Base-by-base conservation (phyloP, 768 basidiomycete species). In the Cubamyces lactineus region DNA sequence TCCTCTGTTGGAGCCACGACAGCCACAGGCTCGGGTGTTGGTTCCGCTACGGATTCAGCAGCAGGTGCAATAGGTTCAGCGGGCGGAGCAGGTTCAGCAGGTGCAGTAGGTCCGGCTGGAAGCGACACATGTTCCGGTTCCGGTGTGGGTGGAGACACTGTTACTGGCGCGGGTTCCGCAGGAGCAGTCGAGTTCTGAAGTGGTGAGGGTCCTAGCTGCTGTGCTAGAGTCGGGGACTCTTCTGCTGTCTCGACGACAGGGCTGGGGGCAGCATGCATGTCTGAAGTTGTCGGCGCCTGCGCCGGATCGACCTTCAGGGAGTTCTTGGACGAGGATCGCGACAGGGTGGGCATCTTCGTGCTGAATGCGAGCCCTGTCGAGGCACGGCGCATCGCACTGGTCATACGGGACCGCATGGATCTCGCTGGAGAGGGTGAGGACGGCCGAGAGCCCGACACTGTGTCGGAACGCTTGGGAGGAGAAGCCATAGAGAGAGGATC, bases 161-260 rank as follows among this genome's bases (percentile, higher is more conserved):
- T 28, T 2, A 41, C 49, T 4, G 61, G 46, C 12, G 46, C 24
- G 6, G 61, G 23, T 3, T 53, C 53, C 7, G 48, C 52, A 38
- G 66, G 8, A 19, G 49, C 13, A 21, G 50, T 39, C 6, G 52
- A 50, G 17, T 64, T 62, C 2, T 67, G 58, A 6, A 75, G 69
- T 5, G 67, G 73, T 1, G 71, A 75, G 5, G 70, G 72, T 17
- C 66, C 69, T 13, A 62, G 38, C 42, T 61, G 30, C 34, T 60
- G 41, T 26, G 66, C 45, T 13, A 57, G 61, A 34, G 66, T 53
- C 42, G 60, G 28, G 39, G 66, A 52, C 13, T 59, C 62, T 13
- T 66, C 67, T 12, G 76, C 62, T 3, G 76, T 80, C 70, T 91
- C 89, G 1, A 84, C 78, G 60, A 91, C 89, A 3, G 89, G 87